A percentile compares a stretch with the other conserved stretches of the same genome.
phyloP scores from a whole-genome alignment of 2,329 filamentous ascomycete species.

The Teratosphaeriaceae sp. region DNA sequence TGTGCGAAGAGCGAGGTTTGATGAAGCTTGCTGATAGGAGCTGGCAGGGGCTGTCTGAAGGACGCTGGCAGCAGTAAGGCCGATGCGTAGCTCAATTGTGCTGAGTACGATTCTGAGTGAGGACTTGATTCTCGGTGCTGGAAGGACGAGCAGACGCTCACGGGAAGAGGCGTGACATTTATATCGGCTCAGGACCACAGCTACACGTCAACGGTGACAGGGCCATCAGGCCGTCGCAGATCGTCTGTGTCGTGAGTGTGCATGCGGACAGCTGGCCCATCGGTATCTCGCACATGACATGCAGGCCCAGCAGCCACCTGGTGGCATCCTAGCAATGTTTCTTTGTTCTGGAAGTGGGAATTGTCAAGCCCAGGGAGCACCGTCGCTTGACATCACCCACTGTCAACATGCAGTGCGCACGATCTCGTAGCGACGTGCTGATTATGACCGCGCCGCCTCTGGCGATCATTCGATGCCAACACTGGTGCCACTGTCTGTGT shows the following conservation, averaged over 20 bases:
- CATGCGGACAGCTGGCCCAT: background rate
- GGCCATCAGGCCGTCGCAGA: too few species aligned
- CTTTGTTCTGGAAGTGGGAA: background rate
- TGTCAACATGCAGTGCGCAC: background rate
- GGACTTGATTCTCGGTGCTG: too few species aligned
- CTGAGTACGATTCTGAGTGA: too few species aligned
- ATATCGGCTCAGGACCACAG: too few species aligned
- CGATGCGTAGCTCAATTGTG: too few species aligned
- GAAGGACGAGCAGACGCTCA: too few species aligned
- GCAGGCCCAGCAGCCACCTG: background rate
- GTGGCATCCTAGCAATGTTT: background rate
- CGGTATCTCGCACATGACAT: background rate
- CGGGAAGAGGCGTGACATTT: too few species aligned
- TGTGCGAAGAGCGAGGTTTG: background rate
- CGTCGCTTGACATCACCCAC: background rate
- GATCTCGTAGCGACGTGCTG: background rate
- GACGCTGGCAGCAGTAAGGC: too few species aligned
- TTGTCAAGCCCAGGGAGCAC: background rate
- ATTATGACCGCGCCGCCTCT: background rate
- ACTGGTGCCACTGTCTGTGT: too few species aligned
- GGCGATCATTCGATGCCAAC: too few species aligned
- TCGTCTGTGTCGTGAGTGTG: too few species aligned
- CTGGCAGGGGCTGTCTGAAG: background rate
- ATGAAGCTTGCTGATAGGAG: background rate
- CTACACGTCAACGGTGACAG: too few species aligned